Evolutionary conservation across 225 moss, liverwort and hornwort genomes (phyloP).

Genomic region (Antitrichia curtipendula): DNA sequence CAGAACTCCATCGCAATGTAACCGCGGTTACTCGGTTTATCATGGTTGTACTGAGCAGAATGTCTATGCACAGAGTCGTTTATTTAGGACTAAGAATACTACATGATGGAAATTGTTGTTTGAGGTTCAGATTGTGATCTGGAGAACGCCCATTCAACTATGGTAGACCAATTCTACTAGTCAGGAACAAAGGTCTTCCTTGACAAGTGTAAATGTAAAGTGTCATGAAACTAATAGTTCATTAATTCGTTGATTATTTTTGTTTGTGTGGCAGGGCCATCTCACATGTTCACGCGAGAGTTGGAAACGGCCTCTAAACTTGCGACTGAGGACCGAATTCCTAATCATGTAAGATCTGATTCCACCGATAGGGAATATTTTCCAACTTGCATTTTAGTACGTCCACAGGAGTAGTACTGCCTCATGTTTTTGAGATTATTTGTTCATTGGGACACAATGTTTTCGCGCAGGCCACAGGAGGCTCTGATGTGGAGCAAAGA

Average conservation of each 20-base stretch:
- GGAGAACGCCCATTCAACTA: background rate
- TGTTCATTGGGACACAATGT: background rate
- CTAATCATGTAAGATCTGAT: slow-evolving; percentile 2
- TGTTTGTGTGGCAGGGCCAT: background rate
- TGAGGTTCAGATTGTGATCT: background rate
- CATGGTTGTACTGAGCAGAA: background rate
- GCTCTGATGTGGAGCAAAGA: slow-evolving; percentile 14
- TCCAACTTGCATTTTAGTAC: background rate
- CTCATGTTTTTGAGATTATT: background rate
- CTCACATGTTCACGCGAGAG: background rate
- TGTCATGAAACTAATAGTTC: background rate
- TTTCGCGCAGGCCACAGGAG: slow-evolving; percentile 18
- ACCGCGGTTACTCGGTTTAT: background rate
- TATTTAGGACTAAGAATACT: background rate
- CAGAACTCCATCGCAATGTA: background rate
- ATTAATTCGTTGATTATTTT: background rate
- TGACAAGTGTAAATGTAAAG: background rate
- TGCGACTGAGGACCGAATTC: slow-evolving; percentile 3
- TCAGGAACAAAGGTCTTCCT: background rate
- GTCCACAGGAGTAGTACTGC: background rate
- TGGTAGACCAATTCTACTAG: background rate
- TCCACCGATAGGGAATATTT: background rate
- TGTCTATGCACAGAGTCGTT: background rate
- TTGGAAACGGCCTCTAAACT: background rate
- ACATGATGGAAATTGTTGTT: background rate